Evolutionary conservation across 1,139 yeast genomes (phyloP).

Genomic region (Yamadazyma buinensis): DNA sequence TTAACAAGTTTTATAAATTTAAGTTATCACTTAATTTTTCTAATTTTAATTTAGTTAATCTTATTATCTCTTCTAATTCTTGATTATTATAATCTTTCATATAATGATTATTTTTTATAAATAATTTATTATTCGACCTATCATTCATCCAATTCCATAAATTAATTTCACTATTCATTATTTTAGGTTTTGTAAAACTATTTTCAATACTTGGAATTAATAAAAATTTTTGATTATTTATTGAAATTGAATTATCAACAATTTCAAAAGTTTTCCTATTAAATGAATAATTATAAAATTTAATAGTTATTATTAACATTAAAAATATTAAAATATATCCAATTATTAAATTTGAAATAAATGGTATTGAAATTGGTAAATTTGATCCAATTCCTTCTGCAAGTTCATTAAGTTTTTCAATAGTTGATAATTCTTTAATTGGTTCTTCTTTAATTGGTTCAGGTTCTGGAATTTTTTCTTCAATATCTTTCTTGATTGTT

Average conservation of each 20-base stretch:
- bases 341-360: constrained; percentile 20
- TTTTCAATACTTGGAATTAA: constrained; percentile 46
- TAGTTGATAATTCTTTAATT: constrained; percentile 5
- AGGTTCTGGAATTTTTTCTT: constrained; percentile 12
- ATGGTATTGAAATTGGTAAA: constrained; percentile 31
- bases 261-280: constrained; percentile 2
- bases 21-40: constrained; percentile 19
- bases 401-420: constrained; percentile 19
- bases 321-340: constrained; percentile 21
- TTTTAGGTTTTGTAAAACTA: constrained; percentile 29
- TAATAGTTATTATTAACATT: constrained; percentile 13
- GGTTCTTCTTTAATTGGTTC: constrained; percentile 9
- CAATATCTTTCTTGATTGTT: constrained; percentile 15
- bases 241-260: constrained; percentile 16
- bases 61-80: constrained; percentile 52
- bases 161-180: constrained; percentile 53
- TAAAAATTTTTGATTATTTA: constrained; percentile 42
- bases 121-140: constrained; percentile 27
- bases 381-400: constrained; percentile 26
- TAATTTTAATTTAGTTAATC: constrained; percentile 50
- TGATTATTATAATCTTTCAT: constrained; percentile 32
- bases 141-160: constrained; percentile 83
- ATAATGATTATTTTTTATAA: constrained; percentile 6
- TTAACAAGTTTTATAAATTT: too few species aligned
- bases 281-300: constrained; percentile 7